Evolutionary conservation across 495 filamentous ascomycete species (phyloP), one percentile per base, ranked within the genome.

Genomic region (Aspergillus affinis): DNA sequence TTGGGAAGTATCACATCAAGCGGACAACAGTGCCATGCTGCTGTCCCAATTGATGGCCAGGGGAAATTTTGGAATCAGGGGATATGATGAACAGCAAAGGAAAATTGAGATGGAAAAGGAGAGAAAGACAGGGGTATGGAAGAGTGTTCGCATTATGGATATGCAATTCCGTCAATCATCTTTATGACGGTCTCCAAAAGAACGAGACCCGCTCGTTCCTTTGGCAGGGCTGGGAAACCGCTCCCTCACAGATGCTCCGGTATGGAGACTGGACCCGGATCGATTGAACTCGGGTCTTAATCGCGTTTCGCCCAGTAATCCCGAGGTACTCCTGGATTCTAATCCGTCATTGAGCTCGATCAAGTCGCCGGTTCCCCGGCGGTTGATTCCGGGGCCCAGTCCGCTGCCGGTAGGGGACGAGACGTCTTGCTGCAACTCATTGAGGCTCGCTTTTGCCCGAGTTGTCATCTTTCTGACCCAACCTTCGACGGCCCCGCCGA

Each of bases 381-480:
- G 66, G 10, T 73, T 75, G 13, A 69, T 69, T 6, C 63, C 66
- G 20, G 73, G 73, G 59, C 76, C 64, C 64, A 74, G 61, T 55
- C 62, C 51, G 51, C 61, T 57, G 61, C 63, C 54, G 69, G 69
- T 72, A 5, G 76, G 75, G 56, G 26, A 65, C 3, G 68, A 49
- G 7, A 68, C 57, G 12, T 65, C 63, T 61, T 75, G 75, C 50
- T 79, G 77, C 48, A 79, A 61, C 21, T 80, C 78, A 53, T 64
- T 74, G 58, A 80, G 61, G 17, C 73, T 69, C 18, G 69, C 63
- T 51, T 76, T 80, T 1, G 78, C 75, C 23, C 75, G 72, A 6
- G 81, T 83, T 44, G 88, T 90, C 56, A 93, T 83, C 61, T 88
- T 91, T 48, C 92, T 79, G 62, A 97, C 81, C 91, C 94, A 98